A percentile compares a stretch with the other conserved stretches of the same genome.
These are phyloP conservation scores for Helicostylum pulchrum DNA, from an alignment of 192 early-diverging fungal species.

Conservation along the genomic window DNA sequence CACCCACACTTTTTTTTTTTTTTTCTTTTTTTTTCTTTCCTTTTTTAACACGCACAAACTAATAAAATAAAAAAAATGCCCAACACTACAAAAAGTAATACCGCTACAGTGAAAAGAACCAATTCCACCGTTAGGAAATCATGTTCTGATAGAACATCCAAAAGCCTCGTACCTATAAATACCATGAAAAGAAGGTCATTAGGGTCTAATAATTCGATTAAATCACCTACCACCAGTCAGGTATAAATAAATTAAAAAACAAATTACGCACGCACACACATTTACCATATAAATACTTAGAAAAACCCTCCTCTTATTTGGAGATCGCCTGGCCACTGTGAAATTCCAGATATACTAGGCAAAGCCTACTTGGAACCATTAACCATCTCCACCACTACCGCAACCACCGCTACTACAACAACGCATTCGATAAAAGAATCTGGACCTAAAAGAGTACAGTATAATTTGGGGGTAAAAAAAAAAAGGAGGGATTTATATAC, in stretches of 20 bases:
- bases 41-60: no score
- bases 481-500: no score
- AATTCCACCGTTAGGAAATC: slow-evolving; percentile 25
- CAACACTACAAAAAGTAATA: slow-evolving; percentile 9
- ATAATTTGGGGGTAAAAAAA: neutral
- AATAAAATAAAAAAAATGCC: no score
- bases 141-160: slow-evolving; percentile 23
- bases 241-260: neutral
- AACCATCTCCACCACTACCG: neutral
- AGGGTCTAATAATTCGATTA: slow-evolving; percentile 5
- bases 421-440: neutral
- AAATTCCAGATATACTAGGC: slow-evolving; percentile 33
- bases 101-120: neutral
- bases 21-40: slow-evolving; percentile 5
- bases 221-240: neutral
- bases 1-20: slow-evolving; percentile 6
- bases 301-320: slow-evolving; percentile 11
- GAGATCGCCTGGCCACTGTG: slow-evolving; percentile 30
- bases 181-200: slow-evolving; percentile 25
- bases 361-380: slow-evolving; percentile 25
- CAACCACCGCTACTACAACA: slow-evolving; percentile 6
- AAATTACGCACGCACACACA: neutral
- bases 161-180: neutral
- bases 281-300: neutral
- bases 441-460: slow-evolving; percentile 11